Evolutionary conservation across 805 yeast species (phyloP), one percentile per base, ranked within the genome.

Genomic region (Saccharomycopsis selenospora): DNA sequence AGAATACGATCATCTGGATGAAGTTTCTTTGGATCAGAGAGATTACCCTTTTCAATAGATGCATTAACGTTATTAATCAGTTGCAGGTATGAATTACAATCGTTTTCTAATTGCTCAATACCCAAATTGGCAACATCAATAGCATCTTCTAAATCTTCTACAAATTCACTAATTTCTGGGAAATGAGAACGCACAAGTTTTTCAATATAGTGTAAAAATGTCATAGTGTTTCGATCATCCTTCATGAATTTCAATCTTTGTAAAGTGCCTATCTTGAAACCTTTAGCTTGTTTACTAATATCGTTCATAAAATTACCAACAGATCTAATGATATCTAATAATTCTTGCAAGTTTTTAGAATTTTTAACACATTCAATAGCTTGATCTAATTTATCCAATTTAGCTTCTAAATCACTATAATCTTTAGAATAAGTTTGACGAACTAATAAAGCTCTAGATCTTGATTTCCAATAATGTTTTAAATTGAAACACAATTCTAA

Each of bases 291-390:
- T 57, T 80, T 84, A 3, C 82, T 70, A 4, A 71, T 64, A 57
- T 82, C 88, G 60, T 85, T 85, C 93, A 85, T 85, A 56, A 76
- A 83, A 57, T 85, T 85, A 53, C 93, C 95, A 49, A 85, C 77
- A 11, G 80, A 79, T 55, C 82, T 75, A 52, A 85, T 81, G 40
- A 85, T 76, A 53, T 76, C 79, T 51, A 85, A 72, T 2, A 84
- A 75, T 46, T 71, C 70, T 53, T 77, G 72, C 58, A 85, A 71
- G 33, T 77, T 71, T 14, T 68, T 57, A 0, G 88, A 82, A 11
- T 68, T 65, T 46, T 67, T 70, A 22, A 85, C 67, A 25, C 73
- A 69, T 26, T 70, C 75, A 20, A 80, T 72, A 0, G 85, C 82
- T 43, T 70, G 75, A 57, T 83, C 89, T 36, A 84, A 66, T 10